Conservation (phyloP, 1,284 basidiomycete species). For the Vanrija pseudolonga region DNA sequence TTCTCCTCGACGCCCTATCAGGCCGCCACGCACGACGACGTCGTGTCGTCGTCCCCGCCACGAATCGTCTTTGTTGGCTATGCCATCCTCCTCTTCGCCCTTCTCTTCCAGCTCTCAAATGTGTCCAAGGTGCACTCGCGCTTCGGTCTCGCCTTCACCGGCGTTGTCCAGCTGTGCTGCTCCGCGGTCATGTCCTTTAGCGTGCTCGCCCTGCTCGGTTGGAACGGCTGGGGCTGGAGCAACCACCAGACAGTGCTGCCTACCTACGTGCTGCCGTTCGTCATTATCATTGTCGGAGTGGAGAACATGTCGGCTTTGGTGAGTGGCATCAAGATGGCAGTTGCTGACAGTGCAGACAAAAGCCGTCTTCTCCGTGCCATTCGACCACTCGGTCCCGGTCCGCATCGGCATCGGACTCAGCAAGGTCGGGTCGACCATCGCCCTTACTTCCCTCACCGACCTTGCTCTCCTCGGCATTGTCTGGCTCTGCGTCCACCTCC, state of each 20-base stretch:
- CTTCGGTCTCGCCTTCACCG: conserved; percentile 88
- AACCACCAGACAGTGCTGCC: conserved; percentile 43
- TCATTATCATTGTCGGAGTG: conserved; percentile 91
- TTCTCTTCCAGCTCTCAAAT: conserved; percentile 69
- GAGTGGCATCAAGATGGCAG: conserved; percentile 30
- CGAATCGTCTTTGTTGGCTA: conserved; percentile 76
- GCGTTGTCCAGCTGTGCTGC: conserved; percentile 81
- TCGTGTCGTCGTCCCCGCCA: conserved; percentile 59
- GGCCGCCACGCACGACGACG: background rate
- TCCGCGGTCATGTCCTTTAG: conserved; percentile 91
- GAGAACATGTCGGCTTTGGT: conserved; percentile 97
- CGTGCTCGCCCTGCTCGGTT: conserved; percentile 54
- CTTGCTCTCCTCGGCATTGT: conserved; percentile 75
- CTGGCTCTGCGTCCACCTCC: conserved; percentile 65
- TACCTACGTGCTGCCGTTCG: conserved; percentile 73
- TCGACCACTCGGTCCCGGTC: conserved; percentile 85
- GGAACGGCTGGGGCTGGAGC: conserved; percentile 40
- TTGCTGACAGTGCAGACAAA: conserved; percentile 59
- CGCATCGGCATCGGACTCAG: conserved; percentile 85
- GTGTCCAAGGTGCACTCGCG: conserved; percentile 86
- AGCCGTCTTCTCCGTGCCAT: conserved; percentile 82
- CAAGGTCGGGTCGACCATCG: conserved; percentile 83
- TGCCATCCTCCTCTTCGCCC: conserved; percentile 69
- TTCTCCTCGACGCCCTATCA: background rate
- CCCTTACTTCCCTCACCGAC: conserved; percentile 84